A percentile compares a stretch with the other conserved stretches of the same genome.
Conservation (phyloP, 345 rosid genomes). For the Gossypium australe region DNA sequence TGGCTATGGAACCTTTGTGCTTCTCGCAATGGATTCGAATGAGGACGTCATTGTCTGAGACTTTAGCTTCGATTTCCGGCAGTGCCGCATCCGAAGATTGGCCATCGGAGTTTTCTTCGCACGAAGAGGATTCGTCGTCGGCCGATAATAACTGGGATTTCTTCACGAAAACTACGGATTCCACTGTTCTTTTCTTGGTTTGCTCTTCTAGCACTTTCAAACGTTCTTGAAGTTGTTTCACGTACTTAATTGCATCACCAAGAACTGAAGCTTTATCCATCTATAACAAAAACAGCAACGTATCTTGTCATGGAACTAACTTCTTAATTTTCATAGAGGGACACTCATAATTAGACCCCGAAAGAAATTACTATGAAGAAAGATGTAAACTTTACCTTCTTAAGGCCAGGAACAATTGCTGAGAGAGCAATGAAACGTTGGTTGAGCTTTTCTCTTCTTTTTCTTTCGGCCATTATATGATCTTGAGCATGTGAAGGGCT, state of each 20-base stretch:
- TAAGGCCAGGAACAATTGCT: slow-evolving; percentile 50
- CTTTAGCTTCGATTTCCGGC: slow-evolving; percentile 65
- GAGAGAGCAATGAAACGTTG: slow-evolving; percentile 57
- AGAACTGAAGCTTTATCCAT: slow-evolving; percentile 68
- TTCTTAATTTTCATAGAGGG: too few species aligned
- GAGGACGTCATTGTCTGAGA: slow-evolving; percentile 49
- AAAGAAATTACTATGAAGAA: too few species aligned
- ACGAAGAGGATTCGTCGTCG: slow-evolving; percentile 36
- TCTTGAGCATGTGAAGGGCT: slow-evolving; percentile 41
- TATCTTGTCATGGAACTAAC: too few species aligned
- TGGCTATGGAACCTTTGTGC: slow-evolving; percentile 34
- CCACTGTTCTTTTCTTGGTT: slow-evolving; percentile 43
- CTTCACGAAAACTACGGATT: slow-evolving; percentile 47
- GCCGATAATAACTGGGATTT: slow-evolving; percentile 43
- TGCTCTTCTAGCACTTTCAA: slow-evolving; percentile 47
- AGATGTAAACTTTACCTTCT: slow-evolving; percentile 31
- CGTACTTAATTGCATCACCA: slow-evolving; percentile 61
- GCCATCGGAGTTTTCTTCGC: slow-evolving; percentile 35
- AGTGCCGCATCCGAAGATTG: slow-evolving; percentile 24
- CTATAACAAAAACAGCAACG: slow-evolving; percentile 13
- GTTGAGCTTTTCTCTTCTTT: slow-evolving; percentile 51
- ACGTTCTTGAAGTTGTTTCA: slow-evolving; percentile 66
- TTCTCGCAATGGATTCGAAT: slow-evolving; percentile 60
- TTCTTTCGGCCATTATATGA: slow-evolving; percentile 52
- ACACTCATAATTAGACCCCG: too few species aligned